phyloP scores from a whole-genome alignment of 257 asterid genomes.

The Verbena officinalis region DNA sequence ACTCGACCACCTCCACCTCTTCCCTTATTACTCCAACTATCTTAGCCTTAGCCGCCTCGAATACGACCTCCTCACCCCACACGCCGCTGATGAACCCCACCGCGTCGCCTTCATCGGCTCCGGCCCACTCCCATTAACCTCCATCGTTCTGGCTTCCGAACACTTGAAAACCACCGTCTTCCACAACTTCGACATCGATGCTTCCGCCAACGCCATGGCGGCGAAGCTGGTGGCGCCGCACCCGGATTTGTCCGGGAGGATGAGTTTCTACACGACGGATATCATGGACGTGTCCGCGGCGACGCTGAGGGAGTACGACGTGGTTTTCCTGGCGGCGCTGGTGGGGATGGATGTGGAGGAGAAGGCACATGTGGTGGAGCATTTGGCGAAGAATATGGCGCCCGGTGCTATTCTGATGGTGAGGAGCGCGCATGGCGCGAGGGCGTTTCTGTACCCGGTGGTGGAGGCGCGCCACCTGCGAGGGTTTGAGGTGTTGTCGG shows the following conservation, averaged over 20 bases:
- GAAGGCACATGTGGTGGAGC: conserved; percentile 56
- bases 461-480: conserved; percentile 65
- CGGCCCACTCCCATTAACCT: conserved; percentile 90
- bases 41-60: conserved; percentile 70
- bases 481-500: conserved; percentile 78
- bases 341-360: conserved; percentile 86
- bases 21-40: conserved; percentile 80
- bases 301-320: conserved; percentile 57
- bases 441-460: conserved; percentile 83
- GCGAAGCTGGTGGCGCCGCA: conserved; percentile 53
- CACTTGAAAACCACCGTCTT: conserved; percentile 57
- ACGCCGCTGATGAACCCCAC: conserved; percentile 32
- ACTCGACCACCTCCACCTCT: conserved; percentile 59
- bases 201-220: conserved; percentile 63
- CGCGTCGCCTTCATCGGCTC: conserved; percentile 78
- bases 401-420: conserved; percentile 81
- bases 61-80: conserved; percentile 57
- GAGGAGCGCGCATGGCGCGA: conserved; percentile 88
- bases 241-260: conserved; percentile 53
- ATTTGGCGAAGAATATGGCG: conserved; percentile 59
- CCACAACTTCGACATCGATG: conserved; percentile 78
- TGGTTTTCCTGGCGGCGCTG: conserved; percentile 83
- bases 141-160: conserved; percentile 70
- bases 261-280: conserved; percentile 61
- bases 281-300: conserved; percentile 55